Conservation (phyloP, 768 basidiomycete species). For the Phaffia tasmanica region DNA sequence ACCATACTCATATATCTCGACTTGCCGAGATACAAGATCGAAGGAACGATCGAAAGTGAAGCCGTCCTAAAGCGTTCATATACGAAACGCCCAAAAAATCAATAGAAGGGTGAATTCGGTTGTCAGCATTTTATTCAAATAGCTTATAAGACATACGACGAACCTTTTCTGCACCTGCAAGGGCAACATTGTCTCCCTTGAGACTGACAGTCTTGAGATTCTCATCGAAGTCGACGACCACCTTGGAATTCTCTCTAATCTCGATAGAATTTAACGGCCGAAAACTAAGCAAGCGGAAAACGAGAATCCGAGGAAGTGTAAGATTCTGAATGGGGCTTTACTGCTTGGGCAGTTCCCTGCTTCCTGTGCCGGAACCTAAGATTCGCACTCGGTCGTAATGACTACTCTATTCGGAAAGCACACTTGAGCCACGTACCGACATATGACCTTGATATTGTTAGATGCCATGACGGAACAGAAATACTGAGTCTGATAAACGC, state of each 20-base stretch:
- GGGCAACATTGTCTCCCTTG: constrained; percentile 8
- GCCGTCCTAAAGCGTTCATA: constrained; percentile 35
- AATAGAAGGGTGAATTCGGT: not conserved
- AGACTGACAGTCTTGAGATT: constrained; percentile 73
- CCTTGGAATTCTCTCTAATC: constrained; percentile 69
- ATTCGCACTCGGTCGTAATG: too few species aligned
- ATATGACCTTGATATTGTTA: constrained; percentile 59
- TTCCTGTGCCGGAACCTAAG: too few species aligned
- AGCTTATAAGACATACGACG: constrained; percentile 41
- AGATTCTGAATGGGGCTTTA: constrained; percentile 8
- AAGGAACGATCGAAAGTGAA: constrained; percentile 98
- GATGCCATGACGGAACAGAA: too few species aligned
- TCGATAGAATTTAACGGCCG: constrained; percentile 91
- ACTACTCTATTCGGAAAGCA: too few species aligned
- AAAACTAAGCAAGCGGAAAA: constrained; percentile 49
- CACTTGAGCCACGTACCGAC: constrained; percentile 58
- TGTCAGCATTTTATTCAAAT: constrained; percentile 18
- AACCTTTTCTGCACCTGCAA: constrained; percentile 42
- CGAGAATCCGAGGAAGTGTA: constrained; percentile 14
- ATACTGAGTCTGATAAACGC: too few species aligned
- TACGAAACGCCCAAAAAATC: not conserved
- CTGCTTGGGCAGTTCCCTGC: constrained; percentile 17
- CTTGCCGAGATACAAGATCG: constrained; percentile 76
- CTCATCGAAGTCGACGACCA: constrained; percentile 79
- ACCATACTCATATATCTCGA: constrained; percentile 96